A percentile compares a stretch with the other conserved stretches of the same genome.
These are phyloP conservation scores for Plasmodium vinckei DNA, from an alignment of 169 alveolate genomes.

Conservation along the genomic window DNA sequence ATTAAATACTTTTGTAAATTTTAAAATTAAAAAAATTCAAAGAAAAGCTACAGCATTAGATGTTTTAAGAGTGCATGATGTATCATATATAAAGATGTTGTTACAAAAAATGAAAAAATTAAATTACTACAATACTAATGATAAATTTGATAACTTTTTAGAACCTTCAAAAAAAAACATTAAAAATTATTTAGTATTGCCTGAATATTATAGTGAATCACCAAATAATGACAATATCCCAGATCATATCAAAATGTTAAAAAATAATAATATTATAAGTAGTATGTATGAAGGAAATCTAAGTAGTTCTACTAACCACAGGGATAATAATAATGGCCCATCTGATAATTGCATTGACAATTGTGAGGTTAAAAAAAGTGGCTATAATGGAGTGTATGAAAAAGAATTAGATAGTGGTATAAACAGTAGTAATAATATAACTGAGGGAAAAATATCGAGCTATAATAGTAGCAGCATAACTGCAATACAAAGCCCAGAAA, in stretches of 20 bases:
- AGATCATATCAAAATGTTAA: constrained; percentile 11
- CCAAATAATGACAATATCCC: constrained; percentile 67
- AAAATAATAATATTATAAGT: constrained; percentile 6
- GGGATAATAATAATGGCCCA: not conserved
- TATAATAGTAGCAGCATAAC: not conserved
- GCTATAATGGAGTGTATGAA: not conserved
- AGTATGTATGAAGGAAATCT: constrained; percentile 8
- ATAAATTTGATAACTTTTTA: constrained; percentile 80
- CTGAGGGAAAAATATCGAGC: not conserved
- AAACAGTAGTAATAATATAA: not conserved
- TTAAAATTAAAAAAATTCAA: constrained; percentile 85
- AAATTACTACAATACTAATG: constrained; percentile 2
- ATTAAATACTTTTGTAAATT: constrained; percentile 84
- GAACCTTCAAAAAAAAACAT: constrained; percentile 90
- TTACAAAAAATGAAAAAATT: constrained; percentile 76
- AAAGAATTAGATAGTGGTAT: not conserved
- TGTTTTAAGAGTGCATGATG: constrained; percentile 96
- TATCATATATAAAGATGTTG: constrained; percentile 90
- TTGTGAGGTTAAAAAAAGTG: not conserved
- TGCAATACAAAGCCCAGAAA: constrained; percentile 16
- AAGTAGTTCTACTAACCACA: not conserved
- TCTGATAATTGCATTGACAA: not conserved
- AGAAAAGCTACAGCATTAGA: constrained; percentile 92
- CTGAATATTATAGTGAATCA: constrained; percentile 94
- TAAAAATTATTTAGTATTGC: constrained; percentile 91